These are phyloP conservation scores for Quercus ilex DNA, from an alignment of 306 rosid species.

Conservation along the genomic window DNA sequence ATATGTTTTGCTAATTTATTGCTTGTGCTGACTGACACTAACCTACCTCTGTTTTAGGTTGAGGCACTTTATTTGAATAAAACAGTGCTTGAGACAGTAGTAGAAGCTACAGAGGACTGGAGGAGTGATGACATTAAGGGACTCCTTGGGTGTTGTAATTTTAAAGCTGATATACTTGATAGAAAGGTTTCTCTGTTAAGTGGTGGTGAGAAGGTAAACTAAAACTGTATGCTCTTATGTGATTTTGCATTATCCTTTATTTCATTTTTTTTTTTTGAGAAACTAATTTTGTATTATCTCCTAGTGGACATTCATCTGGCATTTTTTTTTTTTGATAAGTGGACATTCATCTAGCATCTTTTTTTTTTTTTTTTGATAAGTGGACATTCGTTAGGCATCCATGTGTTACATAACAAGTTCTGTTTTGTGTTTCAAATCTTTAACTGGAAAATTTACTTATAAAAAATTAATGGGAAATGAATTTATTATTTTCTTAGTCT, in stretches of 20 bases:
- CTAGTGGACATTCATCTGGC: too few species aligned
- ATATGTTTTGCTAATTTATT: constrained; percentile 3
- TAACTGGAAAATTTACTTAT: not conserved
- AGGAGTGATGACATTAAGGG: constrained; percentile 91
- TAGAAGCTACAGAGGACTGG: constrained; percentile 95
- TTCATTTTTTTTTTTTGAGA: too few species aligned
- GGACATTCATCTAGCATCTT: too few species aligned
- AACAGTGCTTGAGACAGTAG: constrained; percentile 88
- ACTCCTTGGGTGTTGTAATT: constrained; percentile 98
- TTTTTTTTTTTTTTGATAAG: too few species aligned
- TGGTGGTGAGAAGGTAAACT: too few species aligned
- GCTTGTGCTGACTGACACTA: constrained; percentile 22
- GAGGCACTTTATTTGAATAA: constrained; percentile 93
- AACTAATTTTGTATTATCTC: too few species aligned
- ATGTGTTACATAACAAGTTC: not conserved
- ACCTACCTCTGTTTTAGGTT: constrained; percentile 52
- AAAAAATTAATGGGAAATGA: too few species aligned
- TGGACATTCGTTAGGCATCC: too few species aligned
- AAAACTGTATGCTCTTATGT: too few species aligned
- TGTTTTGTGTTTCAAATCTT: constrained; percentile 6
- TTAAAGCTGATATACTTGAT: constrained; percentile 37
- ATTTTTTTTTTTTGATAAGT: too few species aligned
- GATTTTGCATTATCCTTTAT: too few species aligned
- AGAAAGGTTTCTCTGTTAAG: too few species aligned
- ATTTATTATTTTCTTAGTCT: not conserved